phyloP scores from a whole-genome alignment of 495 filamentous ascomycete genomes.

The Penicillium daleae region DNA sequence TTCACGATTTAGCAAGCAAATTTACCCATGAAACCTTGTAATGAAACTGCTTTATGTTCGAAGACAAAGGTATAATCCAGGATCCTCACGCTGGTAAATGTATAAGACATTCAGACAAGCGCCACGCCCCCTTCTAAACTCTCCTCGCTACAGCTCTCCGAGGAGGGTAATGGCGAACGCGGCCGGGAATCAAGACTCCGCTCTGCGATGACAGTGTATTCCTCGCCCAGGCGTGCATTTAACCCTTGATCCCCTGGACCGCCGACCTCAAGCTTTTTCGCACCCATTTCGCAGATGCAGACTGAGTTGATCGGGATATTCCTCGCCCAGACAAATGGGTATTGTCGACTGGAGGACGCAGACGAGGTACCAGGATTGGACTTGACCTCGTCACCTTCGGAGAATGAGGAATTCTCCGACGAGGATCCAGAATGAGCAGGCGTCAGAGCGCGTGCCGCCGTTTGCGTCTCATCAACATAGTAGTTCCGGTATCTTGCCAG shows the following conservation, averaged over 20 bases:
- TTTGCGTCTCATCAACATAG: slow-evolving; percentile 36
- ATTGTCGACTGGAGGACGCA: background rate
- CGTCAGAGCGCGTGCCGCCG: slow-evolving; percentile 12
- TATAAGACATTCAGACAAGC: background rate
- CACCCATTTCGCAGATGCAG: slow-evolving; percentile 79
- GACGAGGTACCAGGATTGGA: background rate
- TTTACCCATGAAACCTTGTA: slow-evolving; percentile 19
- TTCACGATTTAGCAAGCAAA: slow-evolving; percentile 15
- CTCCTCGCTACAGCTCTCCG: background rate
- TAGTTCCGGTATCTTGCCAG: slow-evolving; percentile 38
- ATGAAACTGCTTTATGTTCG: background rate
- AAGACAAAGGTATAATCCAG: background rate
- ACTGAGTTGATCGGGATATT: slow-evolving; percentile 64
- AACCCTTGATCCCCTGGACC: slow-evolving; percentile 26
- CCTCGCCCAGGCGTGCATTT: slow-evolving; percentile 44
- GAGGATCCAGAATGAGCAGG: background rate
- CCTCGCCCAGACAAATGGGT: slow-evolving; percentile 62
- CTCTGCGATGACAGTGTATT: slow-evolving; percentile 48
- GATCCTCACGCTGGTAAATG: background rate
- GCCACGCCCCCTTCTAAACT: slow-evolving; percentile 5
- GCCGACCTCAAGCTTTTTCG: slow-evolving; percentile 56
- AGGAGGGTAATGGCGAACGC: background rate
- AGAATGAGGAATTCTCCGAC: background rate
- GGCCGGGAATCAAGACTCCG: slow-evolving; percentile 27
- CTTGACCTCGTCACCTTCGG: background rate